phyloP scores from a whole-genome alignment of 441 rosid genomes.

The Eugenia klotzschiana region DNA sequence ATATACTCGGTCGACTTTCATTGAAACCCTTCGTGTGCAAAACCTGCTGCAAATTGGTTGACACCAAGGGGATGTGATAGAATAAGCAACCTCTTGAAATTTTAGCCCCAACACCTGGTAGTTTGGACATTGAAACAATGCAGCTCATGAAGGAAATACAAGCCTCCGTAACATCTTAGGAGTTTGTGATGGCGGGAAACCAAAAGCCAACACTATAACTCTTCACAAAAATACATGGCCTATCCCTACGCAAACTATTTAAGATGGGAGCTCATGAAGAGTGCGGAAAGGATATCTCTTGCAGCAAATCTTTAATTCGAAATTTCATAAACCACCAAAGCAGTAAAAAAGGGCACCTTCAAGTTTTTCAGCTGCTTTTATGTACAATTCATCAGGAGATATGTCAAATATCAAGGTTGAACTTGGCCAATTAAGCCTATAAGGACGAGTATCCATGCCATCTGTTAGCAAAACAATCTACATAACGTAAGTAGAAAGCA shows the following conservation, averaged over 20 bases:
- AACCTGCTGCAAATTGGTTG: conserved; percentile 27
- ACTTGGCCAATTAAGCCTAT: conserved; percentile 78
- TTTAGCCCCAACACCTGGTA: conserved; percentile 70
- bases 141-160: neutral
- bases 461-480: conserved; percentile 86
- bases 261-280: neutral
- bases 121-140: neutral
- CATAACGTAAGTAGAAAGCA: conserved; percentile 9
- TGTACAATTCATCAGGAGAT: conserved; percentile 54
- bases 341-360: conserved; percentile 30
- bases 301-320: neutral
- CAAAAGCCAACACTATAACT: neutral
- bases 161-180: neutral
- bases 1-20: conserved; percentile 60
- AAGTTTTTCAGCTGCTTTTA: conserved; percentile 44
- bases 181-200: neutral
- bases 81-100: conserved; percentile 53
- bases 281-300: neutral
- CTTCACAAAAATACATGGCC: neutral
- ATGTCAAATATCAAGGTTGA: conserved; percentile 73
- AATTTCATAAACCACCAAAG: neutral
- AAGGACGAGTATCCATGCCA: conserved; percentile 94
- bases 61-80: conserved; percentile 56
- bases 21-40: conserved; percentile 54
- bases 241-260: neutral